A percentile compares a stretch with the other conserved stretches of the same genome.
phyloP scores from a whole-genome alignment of 2,329 filamentous ascomycete species.

The Aspergillus floridensis region DNA sequence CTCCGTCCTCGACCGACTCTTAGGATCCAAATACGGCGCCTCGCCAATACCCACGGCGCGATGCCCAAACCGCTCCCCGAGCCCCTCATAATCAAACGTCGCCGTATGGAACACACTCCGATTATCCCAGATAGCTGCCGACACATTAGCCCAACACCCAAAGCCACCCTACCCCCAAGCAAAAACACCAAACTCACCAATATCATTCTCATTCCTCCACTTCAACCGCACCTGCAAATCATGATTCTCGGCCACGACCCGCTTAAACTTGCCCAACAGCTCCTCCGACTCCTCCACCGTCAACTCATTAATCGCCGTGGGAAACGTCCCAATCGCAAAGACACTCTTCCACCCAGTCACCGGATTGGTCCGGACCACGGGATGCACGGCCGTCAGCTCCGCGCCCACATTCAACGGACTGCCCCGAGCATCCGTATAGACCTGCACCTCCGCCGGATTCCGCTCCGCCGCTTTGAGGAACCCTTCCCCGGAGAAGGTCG shows the following conservation, averaged over 20 bases:
- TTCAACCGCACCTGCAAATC: conserved; percentile 51
- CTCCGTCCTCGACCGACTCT: conserved; percentile 27
- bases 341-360: conserved; percentile 63
- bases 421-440: conserved; percentile 40
- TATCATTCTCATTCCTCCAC: conserved; percentile 51
- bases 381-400: conserved; percentile 52
- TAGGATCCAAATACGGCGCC: conserved; percentile 53
- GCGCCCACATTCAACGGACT: conserved; percentile 58
- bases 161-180: conserved; percentile 10
- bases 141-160: conserved; percentile 34
- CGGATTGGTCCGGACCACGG: conserved; percentile 60
- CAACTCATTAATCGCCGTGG: conserved; percentile 45
- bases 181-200: conserved; percentile 31
- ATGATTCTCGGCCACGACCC: conserved; percentile 48
- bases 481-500: conserved; percentile 31
- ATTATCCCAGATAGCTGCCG: conserved; percentile 57
- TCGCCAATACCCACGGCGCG: conserved; percentile 55
- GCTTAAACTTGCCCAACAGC: conserved; percentile 44
- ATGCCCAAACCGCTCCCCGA: conserved; percentile 50
- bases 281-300: conserved; percentile 43
- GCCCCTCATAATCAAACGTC: conserved; percentile 51
- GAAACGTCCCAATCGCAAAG: conserved; percentile 42
- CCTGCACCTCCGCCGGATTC: conserved; percentile 23
- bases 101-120: conserved; percentile 55
- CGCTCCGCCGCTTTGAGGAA: conserved; percentile 33